phyloP scores from a whole-genome alignment of 2,329 filamentous ascomycete genomes.

The Penicillium sp. region DNA sequence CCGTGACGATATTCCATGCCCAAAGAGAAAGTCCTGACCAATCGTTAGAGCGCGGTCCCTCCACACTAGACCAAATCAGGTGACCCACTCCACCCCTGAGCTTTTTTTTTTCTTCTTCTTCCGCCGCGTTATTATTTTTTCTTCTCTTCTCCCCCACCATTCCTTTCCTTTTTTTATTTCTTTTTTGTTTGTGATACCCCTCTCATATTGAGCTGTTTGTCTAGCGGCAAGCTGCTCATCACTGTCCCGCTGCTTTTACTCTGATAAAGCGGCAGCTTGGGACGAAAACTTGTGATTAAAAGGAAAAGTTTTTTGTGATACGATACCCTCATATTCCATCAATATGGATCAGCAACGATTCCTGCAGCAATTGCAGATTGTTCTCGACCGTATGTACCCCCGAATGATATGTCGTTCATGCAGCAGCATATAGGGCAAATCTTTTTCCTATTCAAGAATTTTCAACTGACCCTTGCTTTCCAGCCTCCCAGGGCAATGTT shows the following conservation, averaged over 20 bases:
- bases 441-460: background rate
- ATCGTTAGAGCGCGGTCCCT: conserved; percentile 3
- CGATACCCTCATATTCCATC: conserved; percentile 9
- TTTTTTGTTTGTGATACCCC: conserved; percentile 35
- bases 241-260: conserved; percentile 15
- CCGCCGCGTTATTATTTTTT: conserved; percentile 10
- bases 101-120: conserved; percentile 19
- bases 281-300: background rate
- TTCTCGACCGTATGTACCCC: conserved; percentile 73
- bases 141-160: conserved; percentile 16
- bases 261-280: conserved; percentile 11
- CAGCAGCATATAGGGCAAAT: background rate
- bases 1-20: background rate
- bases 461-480: conserved; percentile 20
- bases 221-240: conserved; percentile 31
- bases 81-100: conserved; percentile 16
- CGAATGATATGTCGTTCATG: background rate
- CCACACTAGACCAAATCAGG: conserved; percentile 21
- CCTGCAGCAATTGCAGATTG: conserved; percentile 80
- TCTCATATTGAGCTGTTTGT: conserved; percentile 29
- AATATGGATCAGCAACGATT: conserved; percentile 81
- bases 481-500: conserved; percentile 84
- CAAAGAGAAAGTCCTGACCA: background rate
- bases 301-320: conserved; percentile 10
- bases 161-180: conserved; percentile 20